Conservation (phyloP, 2,329 filamentous ascomycete genomes). For the Xylogone sp. region DNA sequence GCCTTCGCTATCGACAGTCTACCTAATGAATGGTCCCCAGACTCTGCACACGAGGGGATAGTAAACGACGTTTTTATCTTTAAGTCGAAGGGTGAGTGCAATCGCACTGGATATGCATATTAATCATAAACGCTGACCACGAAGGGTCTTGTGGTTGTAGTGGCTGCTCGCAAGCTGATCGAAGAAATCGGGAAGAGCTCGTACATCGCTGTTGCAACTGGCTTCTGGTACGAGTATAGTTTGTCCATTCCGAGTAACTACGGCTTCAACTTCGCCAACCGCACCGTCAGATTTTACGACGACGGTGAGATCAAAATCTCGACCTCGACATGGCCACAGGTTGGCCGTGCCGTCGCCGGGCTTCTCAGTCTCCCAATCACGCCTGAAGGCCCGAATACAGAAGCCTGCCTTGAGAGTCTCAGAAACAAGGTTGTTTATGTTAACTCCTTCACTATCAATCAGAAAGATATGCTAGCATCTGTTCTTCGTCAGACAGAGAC, state of each 20-base stretch:
- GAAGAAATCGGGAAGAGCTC: no score
- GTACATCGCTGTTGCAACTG: no score
- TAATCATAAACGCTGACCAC: no score
- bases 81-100: no score
- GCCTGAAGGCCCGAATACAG: slow-evolving; percentile 30
- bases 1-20: no score
- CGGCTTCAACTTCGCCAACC: slow-evolving; percentile 47
- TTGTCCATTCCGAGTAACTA: slow-evolving; percentile 33
- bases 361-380: slow-evolving; percentile 37
- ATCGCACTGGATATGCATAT: no score
- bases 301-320: slow-evolving; percentile 43
- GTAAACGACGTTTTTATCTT: no score
- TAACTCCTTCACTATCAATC: slow-evolving; percentile 41
- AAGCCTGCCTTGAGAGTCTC: slow-evolving; percentile 32
- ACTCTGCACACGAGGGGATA: no score
- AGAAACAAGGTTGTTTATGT: slow-evolving; percentile 39
- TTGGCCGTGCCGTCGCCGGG: slow-evolving; percentile 49
- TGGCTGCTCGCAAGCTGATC: no score
- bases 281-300: slow-evolving; percentile 44
- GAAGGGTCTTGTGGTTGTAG: no score
- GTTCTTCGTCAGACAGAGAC: slow-evolving; percentile 17
- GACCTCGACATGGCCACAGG: slow-evolving; percentile 45
- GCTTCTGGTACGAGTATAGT: slow-evolving; percentile 54
- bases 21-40: no score
- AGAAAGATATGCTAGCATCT: slow-evolving; percentile 44